A percentile compares a stretch with the other conserved stretches of the same genome.
These are phyloP conservation scores for Thelephora terrestris DNA, from an alignment of 1,284 basidiomycete species.

Conservation along the genomic window DNA sequence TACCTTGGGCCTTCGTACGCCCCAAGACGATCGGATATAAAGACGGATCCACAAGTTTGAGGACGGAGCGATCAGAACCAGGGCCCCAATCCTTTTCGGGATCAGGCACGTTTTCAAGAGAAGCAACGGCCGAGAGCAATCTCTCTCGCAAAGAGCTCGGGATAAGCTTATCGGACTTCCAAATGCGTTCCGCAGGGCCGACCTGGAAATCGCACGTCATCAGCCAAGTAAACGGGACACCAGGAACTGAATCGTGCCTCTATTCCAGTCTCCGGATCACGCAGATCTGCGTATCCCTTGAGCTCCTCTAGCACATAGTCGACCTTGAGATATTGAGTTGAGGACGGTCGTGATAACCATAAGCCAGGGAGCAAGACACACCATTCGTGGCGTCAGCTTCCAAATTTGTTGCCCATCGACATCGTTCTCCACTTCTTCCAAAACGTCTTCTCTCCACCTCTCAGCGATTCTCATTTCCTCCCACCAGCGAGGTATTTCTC, in stretches of 20 bases:
- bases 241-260: conserved; percentile 12
- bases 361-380: too few species aligned
- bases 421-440: conserved; percentile 4
- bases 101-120: conserved; percentile 8
- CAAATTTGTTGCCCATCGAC: too few species aligned
- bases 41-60: conserved; percentile 10
- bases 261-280: conserved; percentile 31
- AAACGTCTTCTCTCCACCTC: conserved; percentile 10
- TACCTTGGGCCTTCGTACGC: background rate
- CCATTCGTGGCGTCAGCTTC: too few species aligned
- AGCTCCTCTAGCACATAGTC: conserved; percentile 43
- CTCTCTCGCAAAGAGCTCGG: background rate
- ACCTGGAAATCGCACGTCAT: conserved; percentile 1
- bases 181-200: conserved; percentile 36
- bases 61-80: conserved; percentile 12
- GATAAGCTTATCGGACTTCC: conserved; percentile 26
- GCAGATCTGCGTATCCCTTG: conserved; percentile 32
- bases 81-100: conserved; percentile 16
- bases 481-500: conserved; percentile 11
- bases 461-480: conserved; percentile 10
- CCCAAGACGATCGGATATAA: conserved; percentile 7
- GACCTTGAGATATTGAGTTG: conserved; percentile 21
- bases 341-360: background rate
- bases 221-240: background rate
- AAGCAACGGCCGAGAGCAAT: background rate